These are phyloP conservation scores for Pistacia atlantica DNA, from an alignment of 345 rosid species.

Conservation along the genomic window DNA sequence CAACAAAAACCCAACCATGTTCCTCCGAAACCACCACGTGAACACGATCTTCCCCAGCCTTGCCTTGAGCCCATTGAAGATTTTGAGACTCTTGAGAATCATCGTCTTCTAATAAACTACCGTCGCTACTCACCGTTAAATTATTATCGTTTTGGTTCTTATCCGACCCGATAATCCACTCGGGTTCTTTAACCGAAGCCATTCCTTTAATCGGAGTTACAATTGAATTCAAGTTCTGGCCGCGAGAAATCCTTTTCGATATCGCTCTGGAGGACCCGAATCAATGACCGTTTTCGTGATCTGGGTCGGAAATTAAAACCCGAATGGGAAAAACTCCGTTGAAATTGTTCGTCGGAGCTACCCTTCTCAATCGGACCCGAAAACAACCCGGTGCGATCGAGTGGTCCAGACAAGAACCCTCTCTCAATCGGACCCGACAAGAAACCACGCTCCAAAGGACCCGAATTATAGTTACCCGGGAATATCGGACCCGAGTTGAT, in stretches of 20 bases:
- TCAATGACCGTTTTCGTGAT: constrained; percentile 61
- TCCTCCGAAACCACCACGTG: constrained; percentile 98
- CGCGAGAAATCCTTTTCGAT: constrained; percentile 63
- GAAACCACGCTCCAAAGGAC: constrained; percentile 88
- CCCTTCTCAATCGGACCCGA: constrained; percentile 58
- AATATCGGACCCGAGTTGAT: constrained; percentile 61
- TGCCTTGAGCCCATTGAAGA: constrained; percentile 98
- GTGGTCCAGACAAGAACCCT: constrained; percentile 58
- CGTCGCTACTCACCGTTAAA: constrained; percentile 68
- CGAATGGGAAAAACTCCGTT: constrained; percentile 82
- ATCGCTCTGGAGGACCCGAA: constrained; percentile 70
- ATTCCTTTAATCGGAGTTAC: constrained; percentile 74
- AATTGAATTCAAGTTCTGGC: constrained; percentile 78
- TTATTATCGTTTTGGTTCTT: constrained; percentile 34
- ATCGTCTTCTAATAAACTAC: constrained; percentile 67
- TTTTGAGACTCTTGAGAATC: constrained; percentile 71
- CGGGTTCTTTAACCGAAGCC: constrained; percentile 59
- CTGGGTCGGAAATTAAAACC: constrained; percentile 52
- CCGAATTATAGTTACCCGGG: constrained; percentile 51
- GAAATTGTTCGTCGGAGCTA: constrained; percentile 61
- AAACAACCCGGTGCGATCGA: constrained; percentile 43
- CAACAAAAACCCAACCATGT: constrained; percentile 92
- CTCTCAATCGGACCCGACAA: constrained; percentile 92
- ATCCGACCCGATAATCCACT: constrained; percentile 66
- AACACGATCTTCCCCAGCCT: constrained; percentile 99